phyloP scores from a whole-genome alignment of 306 rosid genomes.

The Psophocarpus tetragonolobus region DNA sequence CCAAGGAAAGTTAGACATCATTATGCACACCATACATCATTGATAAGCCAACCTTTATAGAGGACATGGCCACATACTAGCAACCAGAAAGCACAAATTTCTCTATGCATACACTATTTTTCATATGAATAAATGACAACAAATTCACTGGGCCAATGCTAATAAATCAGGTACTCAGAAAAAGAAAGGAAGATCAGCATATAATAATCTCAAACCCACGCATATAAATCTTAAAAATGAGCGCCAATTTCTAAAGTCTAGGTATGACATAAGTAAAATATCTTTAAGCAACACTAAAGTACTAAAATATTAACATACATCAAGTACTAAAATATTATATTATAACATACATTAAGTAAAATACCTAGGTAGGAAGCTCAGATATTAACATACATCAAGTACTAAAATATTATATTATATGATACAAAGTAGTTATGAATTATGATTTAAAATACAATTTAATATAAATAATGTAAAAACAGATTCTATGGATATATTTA shows the following conservation, averaged over 20 bases:
- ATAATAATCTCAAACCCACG: neutral
- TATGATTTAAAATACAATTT: neutral
- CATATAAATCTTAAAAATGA: neutral
- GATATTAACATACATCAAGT: neutral
- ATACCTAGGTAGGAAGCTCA: neutral
- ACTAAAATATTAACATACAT: neutral
- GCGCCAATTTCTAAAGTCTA: neutral
- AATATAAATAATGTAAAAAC: neutral
- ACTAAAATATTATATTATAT: neutral
- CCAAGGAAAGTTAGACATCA: too few species aligned
- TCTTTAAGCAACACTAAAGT: too few species aligned
- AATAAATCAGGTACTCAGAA: neutral
- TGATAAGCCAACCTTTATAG: neutral
- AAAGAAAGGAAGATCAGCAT: neutral
- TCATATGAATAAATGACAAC: neutral
- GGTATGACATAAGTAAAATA: too few species aligned
- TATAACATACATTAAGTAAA: neutral
- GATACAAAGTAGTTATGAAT: neutral
- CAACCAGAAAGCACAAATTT: neutral
- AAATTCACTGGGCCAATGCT: neutral
- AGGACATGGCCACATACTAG: neutral
- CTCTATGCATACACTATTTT: neutral
- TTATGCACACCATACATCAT: too few species aligned
- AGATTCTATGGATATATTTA: neutral
- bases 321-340: neutral